A percentile compares a stretch with the other conserved stretches of the same genome.
These are phyloP conservation scores for Neurospora cerealis DNA, from an alignment of 495 filamentous ascomycete species.

Conservation along the genomic window DNA sequence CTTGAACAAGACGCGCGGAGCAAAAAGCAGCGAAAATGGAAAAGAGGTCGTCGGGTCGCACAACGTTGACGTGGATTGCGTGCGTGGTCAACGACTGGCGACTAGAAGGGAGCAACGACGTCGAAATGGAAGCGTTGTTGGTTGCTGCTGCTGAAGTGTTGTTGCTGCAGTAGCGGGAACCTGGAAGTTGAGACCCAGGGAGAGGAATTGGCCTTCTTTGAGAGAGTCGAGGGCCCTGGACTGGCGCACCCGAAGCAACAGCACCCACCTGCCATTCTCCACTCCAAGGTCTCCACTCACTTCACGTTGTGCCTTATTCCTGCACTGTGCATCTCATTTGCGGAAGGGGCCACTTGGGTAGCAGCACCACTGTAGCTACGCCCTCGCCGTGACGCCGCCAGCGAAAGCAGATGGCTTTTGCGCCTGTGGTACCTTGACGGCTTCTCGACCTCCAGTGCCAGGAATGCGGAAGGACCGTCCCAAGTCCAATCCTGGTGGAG, in stretches of 20 bases:
- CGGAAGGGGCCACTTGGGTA: conserved; percentile 20
- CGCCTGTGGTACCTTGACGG: neutral
- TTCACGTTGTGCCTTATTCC: conserved; percentile 3
- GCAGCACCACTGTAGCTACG: conserved; percentile 10
- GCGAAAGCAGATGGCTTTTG: neutral
- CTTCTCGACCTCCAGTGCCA: neutral
- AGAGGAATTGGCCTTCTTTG: neutral
- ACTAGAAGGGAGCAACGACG: neutral
- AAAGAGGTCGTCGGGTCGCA: neutral
- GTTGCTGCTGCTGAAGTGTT: neutral
- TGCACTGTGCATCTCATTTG: conserved; percentile 12
- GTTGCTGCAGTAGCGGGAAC: neutral
- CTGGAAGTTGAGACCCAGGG: neutral
- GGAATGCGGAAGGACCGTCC: conserved; percentile 1
- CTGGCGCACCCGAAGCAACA: neutral
- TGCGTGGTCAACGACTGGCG: neutral
- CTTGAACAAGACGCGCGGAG: neutral
- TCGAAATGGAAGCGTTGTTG: conserved; percentile 5
- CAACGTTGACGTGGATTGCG: neutral
- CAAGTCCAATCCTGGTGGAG: conserved; percentile 10
- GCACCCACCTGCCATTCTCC: neutral
- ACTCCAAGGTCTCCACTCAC: neutral
- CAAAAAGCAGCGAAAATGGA: neutral
- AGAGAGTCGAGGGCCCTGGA: conserved; percentile 15
- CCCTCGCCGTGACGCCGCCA: neutral